These are phyloP conservation scores for Ustilaginoidea virens DNA, from an alignment of 2,329 filamentous ascomycete genomes.

Conservation along the genomic window DNA sequence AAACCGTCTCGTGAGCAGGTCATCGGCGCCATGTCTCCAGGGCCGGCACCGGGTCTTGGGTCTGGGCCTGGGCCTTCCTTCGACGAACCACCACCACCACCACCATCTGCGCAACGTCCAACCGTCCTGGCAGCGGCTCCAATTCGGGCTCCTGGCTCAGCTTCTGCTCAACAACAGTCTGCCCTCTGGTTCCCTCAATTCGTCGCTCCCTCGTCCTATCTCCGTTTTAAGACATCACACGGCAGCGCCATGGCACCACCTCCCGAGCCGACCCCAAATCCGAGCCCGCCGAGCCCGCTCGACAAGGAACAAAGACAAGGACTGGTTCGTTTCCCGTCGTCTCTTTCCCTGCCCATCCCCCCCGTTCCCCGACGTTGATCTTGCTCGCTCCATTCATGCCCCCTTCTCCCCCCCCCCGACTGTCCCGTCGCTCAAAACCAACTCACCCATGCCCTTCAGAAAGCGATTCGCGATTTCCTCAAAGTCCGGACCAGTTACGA, in stretches of 20 bases:
- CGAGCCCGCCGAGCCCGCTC: conserved; percentile 35
- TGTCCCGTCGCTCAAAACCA: not conserved
- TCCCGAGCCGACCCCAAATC: conserved; percentile 7
- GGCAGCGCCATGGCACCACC: conserved; percentile 19
- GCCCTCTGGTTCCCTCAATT: conserved; percentile 31
- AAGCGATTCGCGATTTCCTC: conserved; percentile 86
- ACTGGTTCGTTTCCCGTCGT: conserved; percentile 33
- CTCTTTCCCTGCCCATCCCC: not conserved
- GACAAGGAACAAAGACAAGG: conserved; percentile 68
- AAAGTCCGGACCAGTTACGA: conserved; percentile 96
- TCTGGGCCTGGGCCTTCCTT: conserved; percentile 3
- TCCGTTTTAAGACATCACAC: conserved; percentile 24
- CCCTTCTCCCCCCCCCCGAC: not conserved
- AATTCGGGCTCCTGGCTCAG: not conserved
- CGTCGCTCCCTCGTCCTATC: conserved; percentile 45
- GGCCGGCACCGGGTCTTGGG: not conserved
- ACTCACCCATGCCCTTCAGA: conserved; percentile 32
- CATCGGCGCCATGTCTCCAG: conserved; percentile 5
- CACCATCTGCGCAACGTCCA: conserved; percentile 1
- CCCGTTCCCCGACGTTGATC: not conserved
- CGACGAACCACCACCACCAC: conserved; percentile 2
- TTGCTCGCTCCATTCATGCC: not conserved
- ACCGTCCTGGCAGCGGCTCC: not conserved
- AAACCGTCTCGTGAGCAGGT: conserved; percentile 8
- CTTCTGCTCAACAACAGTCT: conserved; percentile 5